Base-by-base conservation (phyloP, 352 stramenopile species). In the Phytophthora sojae region DNA sequence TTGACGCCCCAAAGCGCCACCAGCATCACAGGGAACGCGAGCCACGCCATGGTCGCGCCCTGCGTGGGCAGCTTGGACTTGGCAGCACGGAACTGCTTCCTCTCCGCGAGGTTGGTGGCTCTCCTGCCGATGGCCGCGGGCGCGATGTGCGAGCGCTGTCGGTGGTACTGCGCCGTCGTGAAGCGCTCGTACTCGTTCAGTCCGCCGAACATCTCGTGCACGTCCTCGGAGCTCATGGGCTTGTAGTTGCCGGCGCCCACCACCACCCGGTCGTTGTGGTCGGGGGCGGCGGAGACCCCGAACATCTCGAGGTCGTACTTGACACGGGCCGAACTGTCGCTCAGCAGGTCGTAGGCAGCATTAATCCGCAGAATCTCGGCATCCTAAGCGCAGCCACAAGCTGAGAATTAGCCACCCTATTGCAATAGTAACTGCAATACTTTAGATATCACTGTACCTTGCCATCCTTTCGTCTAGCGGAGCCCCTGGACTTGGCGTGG, bases 241-340 rank as follows among this genome's bases (percentile, higher is more conserved):
- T 83, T 87, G 76, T 94, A 94, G 53, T 77, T 79, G 3, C 60
- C 58, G 8, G 58, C 26, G 0, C 61, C 61, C 45, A 62, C 55
- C 30, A 71, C 61, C 25, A 73, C 67, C 56, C 72, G 73, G 32
- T 78, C 72, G 54, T 72, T 71, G 30, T 81, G 60, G 42, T 81
- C 65, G 3, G 84, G 77, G 23, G 67, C 81, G 19, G 73, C 61
- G 15, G 85, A 91, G 52, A 81, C 60, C 32, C 87, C 87, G 57
- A 92, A 94, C 73, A 81, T 77, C 21, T 94, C 83, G 4, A 89
- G 61, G 59, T 94, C 87, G 72, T 94, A 94, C 76, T 85, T 81
- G 29, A 86, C 73, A 17, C 87, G 83, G 39, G 61, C 47, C 19
- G 77, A 56, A 19, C 67, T 47, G 68, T 92, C 72, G 52, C 81